Evolutionary conservation across 345 rosid genomes (phyloP).

Genomic region (Brassica carinata): DNA sequence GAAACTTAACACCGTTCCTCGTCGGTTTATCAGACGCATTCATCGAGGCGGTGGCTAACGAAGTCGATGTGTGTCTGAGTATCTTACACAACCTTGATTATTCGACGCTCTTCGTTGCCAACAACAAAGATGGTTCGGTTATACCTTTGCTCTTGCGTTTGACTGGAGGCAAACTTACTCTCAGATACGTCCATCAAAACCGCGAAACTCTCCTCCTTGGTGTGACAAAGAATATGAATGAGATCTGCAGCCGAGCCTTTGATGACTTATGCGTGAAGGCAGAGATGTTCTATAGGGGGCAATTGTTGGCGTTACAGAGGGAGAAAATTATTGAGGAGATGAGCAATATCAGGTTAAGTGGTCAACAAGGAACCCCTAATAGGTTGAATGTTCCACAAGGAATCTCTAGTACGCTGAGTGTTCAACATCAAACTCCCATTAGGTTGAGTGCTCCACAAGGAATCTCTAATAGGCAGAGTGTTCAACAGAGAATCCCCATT

Average conservation of each 20-base stretch:
- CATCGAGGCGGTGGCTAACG: conserved; percentile 50
- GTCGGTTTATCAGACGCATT: conserved; percentile 35
- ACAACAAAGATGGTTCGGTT: background rate
- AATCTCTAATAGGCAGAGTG: background rate
- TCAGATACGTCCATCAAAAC: conserved; percentile 42
- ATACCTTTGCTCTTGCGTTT: conserved; percentile 38
- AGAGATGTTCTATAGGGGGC: background rate
- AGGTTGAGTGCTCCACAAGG: background rate
- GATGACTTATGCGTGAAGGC: conserved; percentile 37
- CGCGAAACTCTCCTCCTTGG: conserved; percentile 29
- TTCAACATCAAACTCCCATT: background rate
- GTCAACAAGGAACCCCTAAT: background rate
- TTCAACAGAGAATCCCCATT: no score
- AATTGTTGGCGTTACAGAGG: background rate
- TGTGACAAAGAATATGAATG: conserved; percentile 29
- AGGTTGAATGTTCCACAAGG: background rate
- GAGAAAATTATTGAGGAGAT: background rate
- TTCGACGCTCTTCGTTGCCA: background rate
- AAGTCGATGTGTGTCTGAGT: conserved; percentile 45
- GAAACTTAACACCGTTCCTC: conserved; percentile 32
- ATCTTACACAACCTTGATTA: conserved; percentile 28
- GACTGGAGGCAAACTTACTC: conserved; percentile 37
- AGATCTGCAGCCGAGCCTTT: conserved; percentile 53
- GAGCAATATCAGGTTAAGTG: background rate
- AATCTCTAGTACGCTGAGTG: background rate